Evolutionary conservation across 1,139 yeast species (phyloP).

Genomic region (Suhomyces bribrorum): DNA sequence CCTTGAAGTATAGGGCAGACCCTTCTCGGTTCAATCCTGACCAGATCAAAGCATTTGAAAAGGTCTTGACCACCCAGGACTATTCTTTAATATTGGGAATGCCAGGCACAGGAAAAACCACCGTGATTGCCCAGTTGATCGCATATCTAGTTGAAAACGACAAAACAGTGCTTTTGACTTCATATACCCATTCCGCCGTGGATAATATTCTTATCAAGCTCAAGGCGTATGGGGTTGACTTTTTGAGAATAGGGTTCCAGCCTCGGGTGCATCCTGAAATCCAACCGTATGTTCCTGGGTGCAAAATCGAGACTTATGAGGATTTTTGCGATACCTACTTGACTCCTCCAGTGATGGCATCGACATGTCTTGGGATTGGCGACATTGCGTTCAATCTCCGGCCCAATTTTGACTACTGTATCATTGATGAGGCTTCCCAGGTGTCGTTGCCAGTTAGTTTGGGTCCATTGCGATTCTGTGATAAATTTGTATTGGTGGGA

Average conservation of each 20-base stretch:
- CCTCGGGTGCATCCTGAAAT: conserved; percentile 65
- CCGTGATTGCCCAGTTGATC: conserved; percentile 79
- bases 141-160: conserved; percentile 57
- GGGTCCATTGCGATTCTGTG: conserved; percentile 80
- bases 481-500: conserved; percentile 85
- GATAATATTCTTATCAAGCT: conserved; percentile 85
- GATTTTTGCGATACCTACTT: conserved; percentile 50
- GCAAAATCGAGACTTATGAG: conserved; percentile 42
- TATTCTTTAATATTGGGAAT: conserved; percentile 85
- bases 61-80: conserved; percentile 65
- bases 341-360: conserved; percentile 75
- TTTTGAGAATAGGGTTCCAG: conserved; percentile 59
- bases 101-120: conserved; percentile 99
- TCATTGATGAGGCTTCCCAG: conserved; percentile 96
- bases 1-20: conserved; percentile 22
- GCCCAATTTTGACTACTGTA: conserved; percentile 81
- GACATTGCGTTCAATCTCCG: conserved; percentile 61
- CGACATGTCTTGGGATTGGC: conserved; percentile 79
- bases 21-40: conserved; percentile 55
- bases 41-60: conserved; percentile 68
- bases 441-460: conserved; percentile 86
- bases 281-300: conserved; percentile 52
- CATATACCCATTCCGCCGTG: conserved; percentile 95
- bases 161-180: conserved; percentile 73
- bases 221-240: conserved; percentile 43